Base-by-base conservation (phyloP, 2,329 filamentous ascomycete species). In the Zasmidium cellare region DNA sequence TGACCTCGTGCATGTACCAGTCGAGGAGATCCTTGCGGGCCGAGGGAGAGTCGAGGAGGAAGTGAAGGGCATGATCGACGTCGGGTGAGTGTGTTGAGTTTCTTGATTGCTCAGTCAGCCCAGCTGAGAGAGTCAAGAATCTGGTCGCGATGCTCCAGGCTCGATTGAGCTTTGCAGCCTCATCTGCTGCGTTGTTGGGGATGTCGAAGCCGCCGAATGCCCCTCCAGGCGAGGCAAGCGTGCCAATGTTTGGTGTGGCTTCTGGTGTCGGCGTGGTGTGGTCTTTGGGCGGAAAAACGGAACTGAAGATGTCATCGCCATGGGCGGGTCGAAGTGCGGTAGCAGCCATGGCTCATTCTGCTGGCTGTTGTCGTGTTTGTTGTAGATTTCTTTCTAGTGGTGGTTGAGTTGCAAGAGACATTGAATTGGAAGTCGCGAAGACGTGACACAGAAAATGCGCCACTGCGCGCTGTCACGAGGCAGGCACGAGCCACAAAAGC, bases 141-240 rank as follows among this genome's bases (percentile, higher is more conserved):
- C 77, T 67, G 2, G 78, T 80, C n/a, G 75, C 77, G 20, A 70
- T 74, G 58, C 75, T 79, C 78, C 78, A 80, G n/a, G 76, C 75
- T 48, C 72, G 65, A 47, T 71, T 75, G 53, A 74, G 71, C 58
- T 69, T 71, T 19, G 75, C 64, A 12, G 69, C 65, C 44, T 74
- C 72, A 47, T 74, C 72, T 9, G 61, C 64, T 31, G 65, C 61
- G 28, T 64, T 79, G 59, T 76, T 73, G 51, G 74, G 69, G 57
- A 74, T 50, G 61, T 59, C 60, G 59, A 68, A 69, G 60, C 76
- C 74, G 44, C 76, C 76, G 55, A 79, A 79, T 14, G 76, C 70
- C 46, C 66, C 54, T 1, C 72, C 75, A 7, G 74, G 73, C 47
- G 68, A 74, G 7, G 71, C 66, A 44, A 76, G 67, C n/a, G 56